Percentiles rank a stretch among this genome's conserved stretches.
These are phyloP conservation scores for Stagonosporopsis chrysanthemi DNA, from an alignment of 2,329 filamentous ascomycete genomes.

Conservation along the genomic window DNA sequence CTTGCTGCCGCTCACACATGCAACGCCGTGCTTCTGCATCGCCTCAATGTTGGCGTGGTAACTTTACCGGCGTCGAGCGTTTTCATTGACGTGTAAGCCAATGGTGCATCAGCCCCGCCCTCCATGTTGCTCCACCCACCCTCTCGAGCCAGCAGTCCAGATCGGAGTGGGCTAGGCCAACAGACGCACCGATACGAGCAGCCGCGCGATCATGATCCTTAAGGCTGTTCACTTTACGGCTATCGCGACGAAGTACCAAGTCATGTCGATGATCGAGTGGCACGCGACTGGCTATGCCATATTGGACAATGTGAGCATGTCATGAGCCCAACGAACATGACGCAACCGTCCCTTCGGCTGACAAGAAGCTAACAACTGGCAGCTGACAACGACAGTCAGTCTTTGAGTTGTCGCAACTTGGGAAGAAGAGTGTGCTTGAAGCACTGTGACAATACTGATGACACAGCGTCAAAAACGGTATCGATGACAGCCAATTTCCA, in stretches of 20 bases:
- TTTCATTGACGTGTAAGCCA: slow-evolving; percentile 11
- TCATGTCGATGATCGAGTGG: slow-evolving; percentile 13
- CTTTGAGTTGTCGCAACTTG: neutral
- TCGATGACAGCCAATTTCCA: neutral
- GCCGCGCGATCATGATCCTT: slow-evolving; percentile 2
- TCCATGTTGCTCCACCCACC: slow-evolving; percentile 15
- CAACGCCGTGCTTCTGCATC: neutral
- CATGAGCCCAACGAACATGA: slow-evolving; percentile 10
- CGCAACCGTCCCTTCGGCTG: slow-evolving; percentile 3
- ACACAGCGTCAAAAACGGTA: neutral
- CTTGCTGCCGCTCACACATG: neutral
- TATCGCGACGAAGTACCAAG: slow-evolving; percentile 1
- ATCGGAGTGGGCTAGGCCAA: slow-evolving; percentile 2
- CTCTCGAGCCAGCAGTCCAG: slow-evolving; percentile 8
- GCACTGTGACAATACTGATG: neutral
- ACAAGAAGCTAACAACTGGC: slow-evolving; percentile 10
- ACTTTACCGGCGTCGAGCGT: slow-evolving; percentile 1
- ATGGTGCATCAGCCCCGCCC: slow-evolving; percentile 13
- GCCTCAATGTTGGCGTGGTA: neutral
- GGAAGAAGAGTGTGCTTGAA: neutral
- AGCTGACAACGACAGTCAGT: slow-evolving; percentile 3
- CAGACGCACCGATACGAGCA: slow-evolving; percentile 10
- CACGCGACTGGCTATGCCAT: slow-evolving; percentile 13
- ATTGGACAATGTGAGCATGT: slow-evolving; percentile 1
- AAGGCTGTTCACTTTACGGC: neutral